These are phyloP conservation scores for Fusarium sp. DNA, from an alignment of 2,329 filamentous ascomycete species.

Conservation along the genomic window DNA sequence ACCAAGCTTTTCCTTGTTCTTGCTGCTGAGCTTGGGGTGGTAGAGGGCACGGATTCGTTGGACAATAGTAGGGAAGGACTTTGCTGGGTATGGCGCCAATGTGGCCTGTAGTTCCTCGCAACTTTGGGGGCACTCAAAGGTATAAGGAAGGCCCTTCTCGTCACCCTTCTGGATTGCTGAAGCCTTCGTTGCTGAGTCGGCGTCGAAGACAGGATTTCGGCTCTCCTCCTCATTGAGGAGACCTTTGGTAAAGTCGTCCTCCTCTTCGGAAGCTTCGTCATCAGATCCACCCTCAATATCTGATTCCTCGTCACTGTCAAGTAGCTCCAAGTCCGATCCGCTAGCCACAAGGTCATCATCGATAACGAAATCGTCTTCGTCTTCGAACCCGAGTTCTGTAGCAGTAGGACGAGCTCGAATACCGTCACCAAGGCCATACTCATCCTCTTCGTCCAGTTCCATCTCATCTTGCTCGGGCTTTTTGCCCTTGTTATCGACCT, in stretches of 20 bases:
- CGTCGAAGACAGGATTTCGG: slow-evolving; percentile 65
- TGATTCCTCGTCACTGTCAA: slow-evolving; percentile 67
- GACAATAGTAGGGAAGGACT: slow-evolving; percentile 81
- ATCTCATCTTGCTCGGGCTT: slow-evolving; percentile 55
- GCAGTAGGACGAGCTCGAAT: slow-evolving; percentile 69
- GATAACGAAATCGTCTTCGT: slow-evolving; percentile 93
- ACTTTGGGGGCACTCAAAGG: slow-evolving; percentile 85
- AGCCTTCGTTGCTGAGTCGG: slow-evolving; percentile 58
- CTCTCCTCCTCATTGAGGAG: slow-evolving; percentile 71
- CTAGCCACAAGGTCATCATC: slow-evolving; percentile 91
- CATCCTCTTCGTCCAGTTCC: slow-evolving; percentile 61
- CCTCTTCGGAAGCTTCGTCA: slow-evolving; percentile 56
- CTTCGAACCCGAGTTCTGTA: slow-evolving; percentile 80
- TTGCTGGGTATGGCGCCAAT: slow-evolving; percentile 69
- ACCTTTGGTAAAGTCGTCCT: slow-evolving; percentile 76
- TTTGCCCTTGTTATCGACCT: slow-evolving; percentile 57
- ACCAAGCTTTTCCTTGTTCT: slow-evolving; percentile 86
- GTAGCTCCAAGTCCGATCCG: slow-evolving; percentile 75
- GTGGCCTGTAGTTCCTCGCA: slow-evolving; percentile 80
- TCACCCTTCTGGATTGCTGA: slow-evolving; percentile 56
- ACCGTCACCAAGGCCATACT: slow-evolving; percentile 71
- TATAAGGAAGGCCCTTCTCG: slow-evolving; percentile 78
- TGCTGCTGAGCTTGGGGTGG: slow-evolving; percentile 85
- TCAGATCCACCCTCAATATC: slow-evolving; percentile 60
- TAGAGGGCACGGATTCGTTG: slow-evolving; percentile 93